Evolutionary conservation across 352 stramenopile species (phyloP).

Genomic region (Phytophthora meadii): DNA sequence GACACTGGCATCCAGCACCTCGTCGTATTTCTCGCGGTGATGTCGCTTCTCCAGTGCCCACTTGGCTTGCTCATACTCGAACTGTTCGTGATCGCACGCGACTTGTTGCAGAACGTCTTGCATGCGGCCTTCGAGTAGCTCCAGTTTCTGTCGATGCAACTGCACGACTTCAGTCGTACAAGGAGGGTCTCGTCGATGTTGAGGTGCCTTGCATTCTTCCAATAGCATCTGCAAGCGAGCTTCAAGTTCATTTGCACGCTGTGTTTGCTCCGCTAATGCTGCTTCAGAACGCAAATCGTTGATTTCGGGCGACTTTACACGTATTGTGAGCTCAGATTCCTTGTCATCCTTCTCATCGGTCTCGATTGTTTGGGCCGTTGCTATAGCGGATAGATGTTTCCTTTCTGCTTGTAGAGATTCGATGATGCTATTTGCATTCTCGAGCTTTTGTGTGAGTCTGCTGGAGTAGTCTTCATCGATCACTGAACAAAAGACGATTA

Average conservation of each 20-base stretch:
- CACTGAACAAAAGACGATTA: constrained; percentile 20
- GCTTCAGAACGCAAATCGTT: constrained; percentile 47
- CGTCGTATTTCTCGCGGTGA: constrained; percentile 55
- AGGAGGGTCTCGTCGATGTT: neutral
- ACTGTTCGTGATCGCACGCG: constrained; percentile 68
- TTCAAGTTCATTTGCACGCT: constrained; percentile 31
- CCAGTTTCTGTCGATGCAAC: constrained; percentile 55
- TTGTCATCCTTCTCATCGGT: constrained; percentile 3
- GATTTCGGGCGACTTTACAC: constrained; percentile 53
- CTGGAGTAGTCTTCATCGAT: constrained; percentile 22
- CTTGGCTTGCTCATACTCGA: constrained; percentile 66
- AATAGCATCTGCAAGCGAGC: constrained; percentile 51
- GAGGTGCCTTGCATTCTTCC: constrained; percentile 37
- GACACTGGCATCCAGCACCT: constrained; percentile 64
- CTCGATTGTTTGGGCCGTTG: neutral
- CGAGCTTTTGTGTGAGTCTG: constrained; percentile 10
- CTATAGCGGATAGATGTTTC: constrained; percentile 10
- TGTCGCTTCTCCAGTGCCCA: constrained; percentile 64
- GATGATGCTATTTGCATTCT: constrained; percentile 4
- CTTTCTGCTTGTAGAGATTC: constrained; percentile 14
- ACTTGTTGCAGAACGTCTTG: constrained; percentile 63
- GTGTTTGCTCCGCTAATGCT: constrained; percentile 38
- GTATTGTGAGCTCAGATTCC: constrained; percentile 38
- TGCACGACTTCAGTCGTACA: constrained; percentile 18
- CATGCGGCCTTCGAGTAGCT: constrained; percentile 54